These are phyloP conservation scores for Comarum palustre DNA, from an alignment of 306 rosid species.

Conservation along the genomic window DNA sequence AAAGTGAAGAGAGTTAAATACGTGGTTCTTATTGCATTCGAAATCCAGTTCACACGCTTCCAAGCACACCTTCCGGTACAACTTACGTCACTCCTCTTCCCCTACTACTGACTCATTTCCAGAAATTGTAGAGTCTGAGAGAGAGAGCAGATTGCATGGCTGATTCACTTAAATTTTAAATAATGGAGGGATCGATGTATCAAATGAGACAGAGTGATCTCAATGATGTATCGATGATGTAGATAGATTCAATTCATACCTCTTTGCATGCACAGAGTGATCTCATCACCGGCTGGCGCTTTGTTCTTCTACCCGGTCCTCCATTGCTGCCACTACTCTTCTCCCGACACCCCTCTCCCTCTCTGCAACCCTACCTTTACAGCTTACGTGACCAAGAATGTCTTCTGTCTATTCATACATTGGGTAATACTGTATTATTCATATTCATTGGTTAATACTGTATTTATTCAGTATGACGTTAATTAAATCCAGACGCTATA, in stretches of 20 bases:
- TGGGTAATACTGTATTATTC: background rate
- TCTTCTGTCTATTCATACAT: background rate
- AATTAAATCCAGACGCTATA: background rate
- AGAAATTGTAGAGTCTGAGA: background rate
- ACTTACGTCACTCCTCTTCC: conserved; percentile 44
- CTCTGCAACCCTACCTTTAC: background rate
- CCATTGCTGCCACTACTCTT: background rate
- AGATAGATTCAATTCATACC: conserved; percentile 26
- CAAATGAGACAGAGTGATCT: too few relatives aligned
- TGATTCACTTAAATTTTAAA: conserved; percentile 6
- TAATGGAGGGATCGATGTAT: background rate
- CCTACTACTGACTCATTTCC: conserved; percentile 17
- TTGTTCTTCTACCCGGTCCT: background rate
- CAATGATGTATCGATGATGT: conserved; percentile 9
- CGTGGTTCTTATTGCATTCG: conserved; percentile 23
- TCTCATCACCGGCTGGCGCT: conserved; percentile 21
- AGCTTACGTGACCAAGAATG: conserved; percentile 9
- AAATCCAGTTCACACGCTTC: conserved; percentile 61
- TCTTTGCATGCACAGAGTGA: conserved; percentile 44
- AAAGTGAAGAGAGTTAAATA: conserved; percentile 39
- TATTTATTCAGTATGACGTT: background rate
- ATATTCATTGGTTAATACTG: background rate
- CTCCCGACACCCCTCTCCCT: background rate
- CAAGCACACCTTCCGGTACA: conserved; percentile 53
- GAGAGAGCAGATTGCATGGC: conserved; percentile 32